These are phyloP conservation scores for Sugiyamaella sp. DNA, from an alignment of 1,139 yeast species.

Conservation along the genomic window DNA sequence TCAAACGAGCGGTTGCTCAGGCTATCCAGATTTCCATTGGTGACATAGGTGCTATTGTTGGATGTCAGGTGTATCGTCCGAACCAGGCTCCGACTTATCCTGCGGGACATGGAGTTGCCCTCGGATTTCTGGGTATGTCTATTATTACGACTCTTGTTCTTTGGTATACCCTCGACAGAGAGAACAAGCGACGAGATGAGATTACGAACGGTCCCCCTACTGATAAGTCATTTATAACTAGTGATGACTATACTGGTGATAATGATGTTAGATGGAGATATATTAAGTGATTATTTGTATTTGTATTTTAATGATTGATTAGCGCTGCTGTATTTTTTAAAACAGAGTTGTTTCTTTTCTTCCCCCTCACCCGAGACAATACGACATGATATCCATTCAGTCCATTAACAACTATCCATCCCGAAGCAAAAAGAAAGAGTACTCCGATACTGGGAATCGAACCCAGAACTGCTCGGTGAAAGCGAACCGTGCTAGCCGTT, in stretches of 20 bases:
- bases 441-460: slow-evolving; percentile 81
- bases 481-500: slow-evolving; percentile 85
- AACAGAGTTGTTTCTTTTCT: too few relatives aligned
- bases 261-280: slow-evolving; percentile 47
- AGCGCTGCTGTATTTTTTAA: too few relatives aligned
- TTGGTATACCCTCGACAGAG: slow-evolving; percentile 16
- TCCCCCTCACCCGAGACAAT: too few relatives aligned
- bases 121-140: slow-evolving; percentile 27
- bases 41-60: slow-evolving; percentile 47
- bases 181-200: slow-evolving; percentile 15
- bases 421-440: slow-evolving; percentile 35
- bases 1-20: slow-evolving; percentile 47
- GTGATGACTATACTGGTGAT: slow-evolving; percentile 47
- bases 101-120: slow-evolving; percentile 41
- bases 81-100: slow-evolving; percentile 41
- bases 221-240: slow-evolving; percentile 4
- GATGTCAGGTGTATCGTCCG: slow-evolving; percentile 44
- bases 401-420: neutral
- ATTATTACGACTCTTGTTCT: slow-evolving; percentile 21
- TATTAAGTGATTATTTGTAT: slow-evolving; percentile 34
- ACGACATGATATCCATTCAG: too few relatives aligned
- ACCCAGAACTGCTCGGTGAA: slow-evolving; percentile 83
- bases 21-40: slow-evolving; percentile 50
- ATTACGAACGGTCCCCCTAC: slow-evolving; percentile 13
- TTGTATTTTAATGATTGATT: neutral